Evolutionary conservation across 352 stramenopile species (phyloP), one percentile per base, ranked within the genome.

Genomic region (Globisporangium spinosum): DNA sequence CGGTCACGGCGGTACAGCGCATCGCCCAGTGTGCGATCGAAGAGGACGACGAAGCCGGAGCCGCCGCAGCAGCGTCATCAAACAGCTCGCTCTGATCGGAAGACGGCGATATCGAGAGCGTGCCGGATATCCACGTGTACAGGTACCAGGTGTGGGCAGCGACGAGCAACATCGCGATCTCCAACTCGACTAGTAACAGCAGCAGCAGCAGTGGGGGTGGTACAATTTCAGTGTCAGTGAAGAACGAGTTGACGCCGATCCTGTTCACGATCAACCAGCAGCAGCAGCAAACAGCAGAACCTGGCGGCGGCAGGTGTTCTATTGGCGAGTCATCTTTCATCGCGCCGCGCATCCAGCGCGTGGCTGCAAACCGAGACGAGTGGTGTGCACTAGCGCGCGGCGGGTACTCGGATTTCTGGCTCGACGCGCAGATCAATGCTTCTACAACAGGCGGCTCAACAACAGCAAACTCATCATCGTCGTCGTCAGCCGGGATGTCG

Each of bases 21-120:
- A 23, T 58, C n/a, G 47, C 45, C 0, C 60, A 66, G 34, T 66
- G 60, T 22, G 60, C 60, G 27, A 43, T 66, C n/a, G 45, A 66
- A 45, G 45, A 66, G 20, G 60, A 27, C 10, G 60, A 29, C 10
- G 43, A 51, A 22, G 32, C 32, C 32, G 34, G 45, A 12, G 32
- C 32, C 9, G 9, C 8, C 9, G 22, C 49, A 56, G 17, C n/a
- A n/a, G 22, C 17, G 5, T 13, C 8, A 22, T 32, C 27, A 4
- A 49, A 58, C 1, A 66, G 47, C 29, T 38, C 60, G 20, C 45
- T 66, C 27, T 66, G 60, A 47, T 56, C 47, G 5, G 60, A 66
- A 59, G 60, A 66, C 7, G 47, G 45, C 17, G 45, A 66, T 1
- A 66, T 66, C 0, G 23, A 7, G 13, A 66, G 40, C 17, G 32